Evolutionary conservation across 148 eudicot genomes (phyloP), one percentile per base, ranked within the genome.

Genomic region (Nepenthes gracilis): DNA sequence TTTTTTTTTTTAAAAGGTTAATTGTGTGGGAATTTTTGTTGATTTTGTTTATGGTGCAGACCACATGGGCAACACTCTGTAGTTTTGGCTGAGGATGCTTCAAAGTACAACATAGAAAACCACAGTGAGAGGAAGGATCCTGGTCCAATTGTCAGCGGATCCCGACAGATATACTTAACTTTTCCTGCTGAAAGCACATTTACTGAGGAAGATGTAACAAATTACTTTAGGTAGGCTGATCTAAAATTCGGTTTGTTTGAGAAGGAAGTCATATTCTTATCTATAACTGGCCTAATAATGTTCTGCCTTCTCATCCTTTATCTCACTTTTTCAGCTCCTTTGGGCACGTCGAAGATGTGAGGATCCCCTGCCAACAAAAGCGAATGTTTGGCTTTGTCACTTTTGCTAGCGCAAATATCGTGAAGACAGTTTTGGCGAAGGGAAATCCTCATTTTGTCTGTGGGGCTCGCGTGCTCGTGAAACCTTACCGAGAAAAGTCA

Each of bases 121-220:
- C 70, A 60, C 12, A 62, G 64, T 58, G 85, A 81, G 40, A 76
- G 81, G 64, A 74, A 77, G 52, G 83, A 84, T 63, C 81, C 81
- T 1, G 85, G 81, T 52, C 81, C 76, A 9, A 75, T 78, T 37
- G 83, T 79, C 36, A 63, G 64, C 43, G 83, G 85, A 32, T 78
- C 89, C 9, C 70, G 81, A 15, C 89, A 84, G 69, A 74, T 84
- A 66, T 84, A 81, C 72, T 58, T 84, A 60, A 84, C 89, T 47
- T 84, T 84, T 60, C 89, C 89, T 2, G 81, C 89, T 33, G 85
- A 81, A 55, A 81, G 85, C 72, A 76, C 83, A 36, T 84, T 84
- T 70, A 63, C 74, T 0, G 89, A 84, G 61, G 81, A 81, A 34
- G 89, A 84, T 64, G 85, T 81, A 12, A 65, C 85, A 6, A 65